phyloP scores from a whole-genome alignment of 495 filamentous ascomycete species.

The Halenospora varia region DNA sequence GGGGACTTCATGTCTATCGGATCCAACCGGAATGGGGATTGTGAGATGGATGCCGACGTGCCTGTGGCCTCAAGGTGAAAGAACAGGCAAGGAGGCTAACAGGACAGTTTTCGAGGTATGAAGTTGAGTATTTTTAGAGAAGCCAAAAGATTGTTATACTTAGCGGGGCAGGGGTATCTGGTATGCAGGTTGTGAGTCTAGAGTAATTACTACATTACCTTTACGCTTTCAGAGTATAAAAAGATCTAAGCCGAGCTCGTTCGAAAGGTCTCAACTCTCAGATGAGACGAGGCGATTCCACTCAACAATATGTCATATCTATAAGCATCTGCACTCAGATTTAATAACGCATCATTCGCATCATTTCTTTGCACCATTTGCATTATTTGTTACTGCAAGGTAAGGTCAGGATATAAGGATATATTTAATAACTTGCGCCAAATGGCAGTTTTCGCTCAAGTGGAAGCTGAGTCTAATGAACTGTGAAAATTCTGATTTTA shows the following conservation, averaged over 20 bases:
- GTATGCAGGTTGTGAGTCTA: constrained; percentile 15
- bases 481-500: background rate
- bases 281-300: constrained; percentile 16
- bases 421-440: background rate
- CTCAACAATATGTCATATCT: constrained; percentile 13
- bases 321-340: constrained; percentile 15
- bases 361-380: constrained; percentile 11
- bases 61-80: constrained; percentile 9
- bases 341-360: constrained; percentile 13
- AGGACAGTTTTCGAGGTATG: constrained; percentile 12
- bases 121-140: constrained; percentile 13
- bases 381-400: background rate
- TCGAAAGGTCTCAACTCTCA: constrained; percentile 17
- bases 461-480: background rate
- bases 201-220: constrained; percentile 15
- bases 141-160: constrained; percentile 20
- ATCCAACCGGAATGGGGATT: background rate
- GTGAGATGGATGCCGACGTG: constrained; percentile 12
- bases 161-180: constrained; percentile 12
- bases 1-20: background rate
- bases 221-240: constrained; percentile 17
- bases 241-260: constrained; percentile 20
- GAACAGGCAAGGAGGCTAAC: constrained; percentile 10
- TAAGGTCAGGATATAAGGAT: background rate
- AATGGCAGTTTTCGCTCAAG: background rate